Evolutionary conservation across 2,329 filamentous ascomycete genomes (phyloP), one percentile per base, ranked within the genome.

Genomic region (Fusarium sp.): DNA sequence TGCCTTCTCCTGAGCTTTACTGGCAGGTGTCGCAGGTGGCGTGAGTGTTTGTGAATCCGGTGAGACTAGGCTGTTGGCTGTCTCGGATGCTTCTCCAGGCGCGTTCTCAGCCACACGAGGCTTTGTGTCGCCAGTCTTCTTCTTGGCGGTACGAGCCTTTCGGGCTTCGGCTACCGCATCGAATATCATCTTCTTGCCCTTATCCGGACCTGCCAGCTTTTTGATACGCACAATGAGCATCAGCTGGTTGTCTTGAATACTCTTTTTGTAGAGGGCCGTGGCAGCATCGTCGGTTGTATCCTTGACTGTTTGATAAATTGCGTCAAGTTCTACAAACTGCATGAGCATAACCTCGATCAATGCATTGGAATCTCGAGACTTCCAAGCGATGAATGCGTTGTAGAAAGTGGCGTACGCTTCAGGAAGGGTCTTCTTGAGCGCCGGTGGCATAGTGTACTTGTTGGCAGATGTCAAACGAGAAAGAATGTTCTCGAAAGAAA

Each of bases 271-370:
- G n/a, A 93, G 88, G 18, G 88, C 88, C 1, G 91, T 88, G 4
- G 93, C 92, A 16, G 89, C 88, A 38, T 91, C 89, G 47, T 92
- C 89, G 1, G 89, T 92, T 53, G 90, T 89, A 72, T 93, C 89
- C 77, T 93, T 94, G 76, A 96, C 91, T 4, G 91, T 92, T 75
- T 94, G 91, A 84, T 92, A 92, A 47, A 95, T 95, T 36, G 90
- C 90, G 74, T 96, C 92, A 3, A 96, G 85, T 75, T 94, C 92
- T 18, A 94, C 91, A 77, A 95, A 94, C 69, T 93, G 92, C 74
- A 92, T 86, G n/a, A 95, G 85, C 92, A 96, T 94, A 57, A 93
- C 90, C 72, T 94, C 91, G 53, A 95, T 88, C 6, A 96, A 82
- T 0, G 92, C 89, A 55, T 89, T 89, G 0, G 91, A 92, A 76